Base-by-base conservation (phyloP, 768 basidiomycete species). In the Zangia roseola region DNA sequence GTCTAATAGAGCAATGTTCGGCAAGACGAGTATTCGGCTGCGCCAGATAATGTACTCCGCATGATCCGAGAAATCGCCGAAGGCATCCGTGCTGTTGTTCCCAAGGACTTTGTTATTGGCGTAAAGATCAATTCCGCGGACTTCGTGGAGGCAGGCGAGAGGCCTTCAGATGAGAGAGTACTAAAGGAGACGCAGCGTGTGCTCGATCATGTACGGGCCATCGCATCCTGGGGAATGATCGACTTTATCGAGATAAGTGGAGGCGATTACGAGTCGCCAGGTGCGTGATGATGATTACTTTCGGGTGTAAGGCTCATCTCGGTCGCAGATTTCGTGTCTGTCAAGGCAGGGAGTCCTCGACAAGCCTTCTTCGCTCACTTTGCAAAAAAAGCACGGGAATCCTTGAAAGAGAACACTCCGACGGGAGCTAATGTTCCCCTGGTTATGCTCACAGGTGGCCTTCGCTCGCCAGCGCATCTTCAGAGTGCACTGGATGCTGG, bases 211-310 rank as follows among this genome's bases (percentile, higher is more conserved):
- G 71, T 92, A 12, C 64, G 69, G 16, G 63, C 74, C 33, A 80
- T 93, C 24, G 79, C 84, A 0, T 62, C 65, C 33, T 90, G 89
- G 83, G 75, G 76, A 1, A 68, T 70, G 16, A 59, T 94, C 5
- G 92, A 95, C 64, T 87, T 92, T 59, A 81, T 95, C 43, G 92
- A 95, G 66, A 80, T 95, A 50, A 90, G 86, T 47, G 92, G 92
- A 2, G 92, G 92, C 0, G 84, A 86, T 61, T 95, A 94, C 56
- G 88, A 91, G 59, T 79, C 75, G 16, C 86, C 88, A 56, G 80
- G 91, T 86, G 56, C 16, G 74, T 57, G 10, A 0, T 3, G 23
- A 13, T 5, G 24, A 34, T 17, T 2, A 38, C 30, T 6, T 16
- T 43, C 12, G 21, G 5, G 13, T 24, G 5, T 20, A 10, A 23